Evolutionary conservation across 108 stramenopile genomes (phyloP).

Genomic region (Pseudonitzschia multiseries): DNA sequence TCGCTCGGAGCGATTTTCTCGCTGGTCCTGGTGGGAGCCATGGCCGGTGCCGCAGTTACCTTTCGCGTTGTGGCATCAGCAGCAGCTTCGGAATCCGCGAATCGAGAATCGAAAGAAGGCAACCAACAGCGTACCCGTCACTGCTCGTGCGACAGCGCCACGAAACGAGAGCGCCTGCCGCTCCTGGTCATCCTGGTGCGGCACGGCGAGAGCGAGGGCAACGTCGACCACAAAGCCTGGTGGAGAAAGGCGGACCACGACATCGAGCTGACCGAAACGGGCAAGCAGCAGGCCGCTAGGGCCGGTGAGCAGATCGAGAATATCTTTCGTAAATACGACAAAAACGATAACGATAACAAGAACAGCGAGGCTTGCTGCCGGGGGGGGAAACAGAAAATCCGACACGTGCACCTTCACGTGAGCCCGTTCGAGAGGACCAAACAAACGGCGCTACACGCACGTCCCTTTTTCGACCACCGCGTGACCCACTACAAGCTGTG

Average conservation of each 20-base stretch:
- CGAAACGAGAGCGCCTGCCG: conserved; percentile 29
- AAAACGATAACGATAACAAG: neutral
- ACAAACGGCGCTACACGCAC: conserved; percentile 40
- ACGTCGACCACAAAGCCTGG: conserved; percentile 36
- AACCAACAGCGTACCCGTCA: neutral
- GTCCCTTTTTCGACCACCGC: conserved; percentile 27
- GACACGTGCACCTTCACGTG: conserved; percentile 38
- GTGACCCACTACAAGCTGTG: conserved; percentile 35
- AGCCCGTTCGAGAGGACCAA: conserved; percentile 58
- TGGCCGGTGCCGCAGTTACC: neutral
- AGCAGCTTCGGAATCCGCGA: neutral
- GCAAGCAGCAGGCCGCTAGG: conserved; percentile 48
- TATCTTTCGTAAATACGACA: conserved; percentile 31
- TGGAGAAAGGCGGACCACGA: conserved; percentile 40
- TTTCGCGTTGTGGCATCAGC: neutral
- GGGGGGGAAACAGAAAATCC: neutral
- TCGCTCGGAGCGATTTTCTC: neutral
- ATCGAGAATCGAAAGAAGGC: neutral
- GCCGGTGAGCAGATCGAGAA: conserved; percentile 51
- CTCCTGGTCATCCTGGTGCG: conserved; percentile 36
- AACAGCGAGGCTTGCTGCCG: neutral
- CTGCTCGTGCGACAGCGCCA: neutral
- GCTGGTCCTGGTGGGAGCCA: neutral
- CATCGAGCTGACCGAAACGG: conserved; percentile 47
- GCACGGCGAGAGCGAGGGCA: conserved; percentile 45